Evolutionary conservation across 441 rosid species (phyloP).

Genomic region (Arabidopsis hybrid): DNA sequence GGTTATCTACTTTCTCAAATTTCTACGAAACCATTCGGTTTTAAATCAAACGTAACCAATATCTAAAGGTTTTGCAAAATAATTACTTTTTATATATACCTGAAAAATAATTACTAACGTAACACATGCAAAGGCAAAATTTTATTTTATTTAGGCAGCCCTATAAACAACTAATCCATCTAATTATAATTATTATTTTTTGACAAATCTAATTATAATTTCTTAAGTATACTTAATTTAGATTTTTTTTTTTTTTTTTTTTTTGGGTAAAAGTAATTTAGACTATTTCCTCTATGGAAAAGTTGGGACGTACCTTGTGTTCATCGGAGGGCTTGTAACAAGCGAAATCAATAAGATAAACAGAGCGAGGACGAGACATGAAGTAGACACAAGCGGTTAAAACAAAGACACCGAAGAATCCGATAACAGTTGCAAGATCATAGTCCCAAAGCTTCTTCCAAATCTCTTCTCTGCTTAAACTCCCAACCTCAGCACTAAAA

Average conservation of each 20-base stretch:
- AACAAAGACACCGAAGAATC: conserved; percentile 64
- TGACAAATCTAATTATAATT: not conserved
- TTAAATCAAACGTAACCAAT: not conserved
- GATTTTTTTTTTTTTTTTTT: too few relatives aligned
- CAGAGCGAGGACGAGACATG: conserved; percentile 82
- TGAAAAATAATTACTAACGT: not conserved
- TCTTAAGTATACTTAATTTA: not conserved
- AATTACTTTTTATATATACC: not conserved
- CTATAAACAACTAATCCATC: too few relatives aligned
- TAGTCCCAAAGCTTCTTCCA: conserved; percentile 86
- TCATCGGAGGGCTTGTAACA: conserved; percentile 84
- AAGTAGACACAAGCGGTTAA: conserved; percentile 78
- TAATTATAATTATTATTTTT: too few relatives aligned
- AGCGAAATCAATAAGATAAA: conserved; percentile 85
- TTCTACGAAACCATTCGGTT: not conserved
- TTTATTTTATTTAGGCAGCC: not conserved
- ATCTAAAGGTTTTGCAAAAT: not conserved
- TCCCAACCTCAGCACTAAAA: conserved; percentile 86
- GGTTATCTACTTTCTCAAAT: not conserved
- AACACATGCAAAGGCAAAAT: not conserved
- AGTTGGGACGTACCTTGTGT: conserved; percentile 62
- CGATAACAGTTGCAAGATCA: conserved; percentile 74
- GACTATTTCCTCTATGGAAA: not conserved
- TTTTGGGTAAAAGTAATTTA: too few relatives aligned
- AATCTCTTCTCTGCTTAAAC: conserved; percentile 75